Evolutionary conservation across 2,329 filamentous ascomycete species (phyloP), one percentile per base, ranked within the genome.

Genomic region (Xylariaceae sp.): DNA sequence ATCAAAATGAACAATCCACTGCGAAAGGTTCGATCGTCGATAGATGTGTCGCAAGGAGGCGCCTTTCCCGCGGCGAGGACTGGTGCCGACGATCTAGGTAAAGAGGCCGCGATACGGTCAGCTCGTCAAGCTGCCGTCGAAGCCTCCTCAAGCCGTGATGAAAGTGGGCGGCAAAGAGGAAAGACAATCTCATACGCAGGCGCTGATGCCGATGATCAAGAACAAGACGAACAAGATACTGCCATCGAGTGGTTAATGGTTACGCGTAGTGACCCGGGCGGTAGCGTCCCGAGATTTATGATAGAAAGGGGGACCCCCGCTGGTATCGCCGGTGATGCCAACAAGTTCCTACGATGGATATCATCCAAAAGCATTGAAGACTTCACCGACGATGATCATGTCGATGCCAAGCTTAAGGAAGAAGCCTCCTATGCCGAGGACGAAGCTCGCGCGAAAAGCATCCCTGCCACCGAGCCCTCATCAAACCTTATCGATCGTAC

Each of bases 191-290:
- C 44, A 3, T 31, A 38, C 26, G 46, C 38, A 41, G 57, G 60
- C 24, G 47, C 59, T 9, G 59, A 40, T 3, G 43, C 34, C 4
- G 36, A 37, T 3, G 8, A 30, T 2, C 45, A 42, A 2, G 45
- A 51, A 3, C 49, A 50, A 10, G 52, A 59, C 8, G 52, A 60
- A 4, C 53, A 45, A 1, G 53, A 63, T n/a, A 64, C 58, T 18
- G 59, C 65, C 17, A 55, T 94, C 2, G 88, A 94, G 57, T 94
- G 88, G 88, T 74, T 92, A 40, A 94, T 94, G 88, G 77, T 94
- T 13, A 94, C 87, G 1, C 72, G 88, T 31, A 90, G 83, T 55
- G 87, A 94, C 48, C 87, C 88, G 3, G 88, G 88, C 9, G 88
- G 88, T 33, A 90, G 78, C 38, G 88, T 94, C 13, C 88, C 88